Evolutionary conservation across 352 stramenopile species (phyloP), one percentile per base, ranked within the genome.

Genomic region (Globisporangium rhizosaccharum): DNA sequence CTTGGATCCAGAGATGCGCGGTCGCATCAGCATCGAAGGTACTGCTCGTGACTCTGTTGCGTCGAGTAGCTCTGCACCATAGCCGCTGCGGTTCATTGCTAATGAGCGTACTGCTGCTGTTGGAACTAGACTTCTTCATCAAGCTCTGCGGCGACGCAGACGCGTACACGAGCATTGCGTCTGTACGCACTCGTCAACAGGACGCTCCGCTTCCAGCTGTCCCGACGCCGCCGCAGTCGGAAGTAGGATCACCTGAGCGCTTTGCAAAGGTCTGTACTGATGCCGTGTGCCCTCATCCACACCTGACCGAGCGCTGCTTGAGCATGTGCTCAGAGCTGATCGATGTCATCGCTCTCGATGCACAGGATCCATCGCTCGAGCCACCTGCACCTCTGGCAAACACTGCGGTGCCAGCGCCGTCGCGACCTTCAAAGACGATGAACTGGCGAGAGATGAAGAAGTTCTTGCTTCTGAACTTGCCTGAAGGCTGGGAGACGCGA

Each of bases 361-460:
- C 33, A 26, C 26, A 84, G 72, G 67, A 68, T 5, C 56, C 42
- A 3, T 51, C 62, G 26, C 44, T 37, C 48, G 17, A 55, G 53
- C 42, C 65, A 51, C 23, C 67, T 42, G 47, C 50, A 48, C 50
- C 46, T 57, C 39, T 67, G 57, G 20, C 62, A 33, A 18, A 63
- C 58, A 61, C 20, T 51, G 26, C 51, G 14, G 48, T 74, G 23
- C 67, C 67, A 36, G 72, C 71, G 26, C 71, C 76, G 4, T 56
- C 70, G 8, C 69, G 68, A 23, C 56, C 73, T 2, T 39, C 47
- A 0, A 56, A 69, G 25, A 87, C 82, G 37, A 71, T 87, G 70
- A 85, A 59, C 18, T 90, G 81, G 80, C 85, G 85, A 39, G 75
- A 92, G 45, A 88, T 92, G 75, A 87, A 83, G 42, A 82, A 84